phyloP scores from a whole-genome alignment of 495 filamentous ascomycete species.

The Tuber magnatum region DNA sequence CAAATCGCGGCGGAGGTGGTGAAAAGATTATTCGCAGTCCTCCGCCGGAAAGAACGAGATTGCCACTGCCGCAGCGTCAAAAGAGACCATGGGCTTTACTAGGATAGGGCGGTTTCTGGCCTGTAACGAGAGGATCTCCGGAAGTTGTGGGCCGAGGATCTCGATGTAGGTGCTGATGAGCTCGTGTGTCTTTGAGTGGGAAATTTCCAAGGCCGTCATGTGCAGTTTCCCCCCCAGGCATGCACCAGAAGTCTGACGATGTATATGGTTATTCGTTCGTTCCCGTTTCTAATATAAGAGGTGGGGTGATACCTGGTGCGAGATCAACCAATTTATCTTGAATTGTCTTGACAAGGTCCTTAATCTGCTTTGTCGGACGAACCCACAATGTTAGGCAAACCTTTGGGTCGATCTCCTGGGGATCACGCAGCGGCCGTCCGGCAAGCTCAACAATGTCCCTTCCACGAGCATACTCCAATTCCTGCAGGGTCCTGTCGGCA shows the following conservation, averaged over 20 bases:
- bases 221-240: slow-evolving; percentile 70
- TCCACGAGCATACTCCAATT: slow-evolving; percentile 53
- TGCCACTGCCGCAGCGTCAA: slow-evolving; percentile 75
- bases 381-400: slow-evolving; percentile 85
- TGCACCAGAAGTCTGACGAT: slow-evolving; percentile 68
- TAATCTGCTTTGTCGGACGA: slow-evolving; percentile 64
- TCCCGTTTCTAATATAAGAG: background rate
- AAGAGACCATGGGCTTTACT: slow-evolving; percentile 73
- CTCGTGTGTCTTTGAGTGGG: slow-evolving; percentile 56
- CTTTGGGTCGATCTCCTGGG: slow-evolving; percentile 52
- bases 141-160: slow-evolving; percentile 43
- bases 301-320: slow-evolving; percentile 55
- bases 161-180: slow-evolving; percentile 57
- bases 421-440: slow-evolving; percentile 42
- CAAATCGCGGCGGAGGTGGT: slow-evolving; percentile 77
- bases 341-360: slow-evolving; percentile 57
- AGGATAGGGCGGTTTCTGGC: slow-evolving; percentile 55
- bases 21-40: slow-evolving; percentile 70
- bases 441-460: slow-evolving; percentile 44
- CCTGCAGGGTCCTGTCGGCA: slow-evolving; percentile 66
- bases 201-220: slow-evolving; percentile 76
- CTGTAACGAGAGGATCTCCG: slow-evolving; percentile 53
- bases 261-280: background rate
- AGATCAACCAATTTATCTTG: slow-evolving; percentile 58
- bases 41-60: slow-evolving; percentile 75